phyloP scores from a whole-genome alignment of 768 basidiomycete genomes.

The Lactifluus subvellereus region DNA sequence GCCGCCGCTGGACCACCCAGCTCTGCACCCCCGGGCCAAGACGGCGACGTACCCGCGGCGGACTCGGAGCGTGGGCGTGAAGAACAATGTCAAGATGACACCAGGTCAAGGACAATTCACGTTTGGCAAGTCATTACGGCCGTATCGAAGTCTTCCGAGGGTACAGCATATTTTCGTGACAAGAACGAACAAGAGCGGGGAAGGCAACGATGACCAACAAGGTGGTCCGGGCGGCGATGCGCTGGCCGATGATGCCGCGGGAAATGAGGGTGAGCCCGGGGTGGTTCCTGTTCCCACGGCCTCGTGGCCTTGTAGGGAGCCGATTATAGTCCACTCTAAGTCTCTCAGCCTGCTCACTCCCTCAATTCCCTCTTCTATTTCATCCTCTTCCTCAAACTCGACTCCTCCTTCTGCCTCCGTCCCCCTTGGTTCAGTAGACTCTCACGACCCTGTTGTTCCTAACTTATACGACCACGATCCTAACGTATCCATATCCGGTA shows the following conservation, averaged over 20 bases:
- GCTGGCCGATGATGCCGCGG: background rate
- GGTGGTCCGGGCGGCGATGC: background rate
- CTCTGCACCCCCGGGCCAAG: background rate
- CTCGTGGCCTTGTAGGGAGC: background rate
- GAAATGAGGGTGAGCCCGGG: background rate
- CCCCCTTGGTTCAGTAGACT: background rate
- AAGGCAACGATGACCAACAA: background rate
- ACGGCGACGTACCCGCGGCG: slow-evolving; percentile 26
- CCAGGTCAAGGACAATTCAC: slow-evolving; percentile 16
- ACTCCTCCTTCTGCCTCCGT: slow-evolving; percentile 4
- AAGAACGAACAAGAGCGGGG: slow-evolving; percentile 9
- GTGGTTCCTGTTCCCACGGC: slow-evolving; percentile 11
- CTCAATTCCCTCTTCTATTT: background rate
- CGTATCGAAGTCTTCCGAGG: slow-evolving; percentile 29
- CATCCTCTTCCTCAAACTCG: slow-evolving; percentile 1
- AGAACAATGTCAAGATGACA: slow-evolving; percentile 18
- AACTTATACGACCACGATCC: slow-evolving; percentile 23
- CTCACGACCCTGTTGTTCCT: slow-evolving; percentile 7
- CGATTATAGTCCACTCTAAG: background rate
- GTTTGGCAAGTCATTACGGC: slow-evolving; percentile 29
- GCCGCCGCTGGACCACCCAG: slow-evolving; percentile 45
- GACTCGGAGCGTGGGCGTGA: slow-evolving; percentile 6
- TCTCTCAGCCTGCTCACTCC: background rate
- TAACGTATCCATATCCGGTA: slow-evolving; percentile 9
- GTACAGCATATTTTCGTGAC: slow-evolving; percentile 28